A percentile compares a stretch with the other conserved stretches of the same genome.
Conservation (phyloP, 768 basidiomycete genomes). For the Psilocybe tampanensis region DNA sequence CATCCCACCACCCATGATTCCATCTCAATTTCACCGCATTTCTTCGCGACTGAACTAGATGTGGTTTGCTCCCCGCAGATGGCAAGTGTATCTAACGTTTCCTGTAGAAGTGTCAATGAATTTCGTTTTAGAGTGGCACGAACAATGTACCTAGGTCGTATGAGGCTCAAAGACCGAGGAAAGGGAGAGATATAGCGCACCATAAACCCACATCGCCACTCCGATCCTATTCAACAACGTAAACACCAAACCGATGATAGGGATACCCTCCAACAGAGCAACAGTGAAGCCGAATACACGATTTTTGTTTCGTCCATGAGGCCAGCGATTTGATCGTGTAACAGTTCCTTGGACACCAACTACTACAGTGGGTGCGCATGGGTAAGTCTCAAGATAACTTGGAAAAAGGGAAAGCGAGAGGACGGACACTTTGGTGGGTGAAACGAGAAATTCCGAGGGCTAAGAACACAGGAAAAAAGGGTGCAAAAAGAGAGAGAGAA, state of each 20-base stretch:
- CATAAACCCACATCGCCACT: constrained; percentile 93
- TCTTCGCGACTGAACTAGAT: no score
- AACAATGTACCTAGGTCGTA: no score
- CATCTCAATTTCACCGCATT: no score
- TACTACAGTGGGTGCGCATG: constrained; percentile 47
- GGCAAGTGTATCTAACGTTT: no score
- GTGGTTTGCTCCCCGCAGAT: no score
- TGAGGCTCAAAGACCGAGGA: background rate
- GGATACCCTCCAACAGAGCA: constrained; percentile 78
- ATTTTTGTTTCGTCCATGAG: constrained; percentile 85
- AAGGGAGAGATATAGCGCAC: constrained; percentile 34
- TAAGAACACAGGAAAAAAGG: no score
- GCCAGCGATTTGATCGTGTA: constrained; percentile 59
- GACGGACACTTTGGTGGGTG: constrained; percentile 67
- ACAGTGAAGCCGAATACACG: constrained; percentile 88
- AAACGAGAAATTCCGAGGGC: constrained; percentile 66
- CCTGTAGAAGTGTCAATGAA: no score
- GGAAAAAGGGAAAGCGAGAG: background rate
- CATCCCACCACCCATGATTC: no score
- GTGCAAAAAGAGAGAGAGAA: no score
- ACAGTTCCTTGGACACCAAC: constrained; percentile 86
- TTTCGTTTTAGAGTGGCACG: no score
- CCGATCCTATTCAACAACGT: constrained; percentile 87
- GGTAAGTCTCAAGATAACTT: no score
- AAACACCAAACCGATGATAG: constrained; percentile 81